Evolutionary conservation across 176 grass and related monocot species (phyloP).

Genomic region (Juncus effusus): DNA sequence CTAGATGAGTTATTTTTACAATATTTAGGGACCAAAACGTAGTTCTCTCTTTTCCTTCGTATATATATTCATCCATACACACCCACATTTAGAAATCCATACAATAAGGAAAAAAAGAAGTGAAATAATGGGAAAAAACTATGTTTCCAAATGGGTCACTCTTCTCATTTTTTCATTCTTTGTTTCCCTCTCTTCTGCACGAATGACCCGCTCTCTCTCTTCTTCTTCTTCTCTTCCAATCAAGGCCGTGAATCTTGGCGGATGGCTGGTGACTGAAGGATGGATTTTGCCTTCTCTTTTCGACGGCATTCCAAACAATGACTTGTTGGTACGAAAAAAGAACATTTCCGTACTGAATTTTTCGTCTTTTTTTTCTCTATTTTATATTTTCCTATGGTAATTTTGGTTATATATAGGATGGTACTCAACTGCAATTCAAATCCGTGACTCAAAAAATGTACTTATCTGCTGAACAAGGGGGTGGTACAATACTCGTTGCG

Average conservation of each 20-base stretch:
- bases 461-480: constrained; percentile 33
- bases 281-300: constrained; percentile 56
- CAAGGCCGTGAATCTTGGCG: constrained; percentile 46
- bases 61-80: too few species aligned
- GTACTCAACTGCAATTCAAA: constrained; percentile 40
- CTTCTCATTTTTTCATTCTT: constrained; percentile 16
- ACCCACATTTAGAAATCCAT: neutral
- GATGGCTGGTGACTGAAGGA: constrained; percentile 50
- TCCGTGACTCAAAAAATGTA: constrained; percentile 48
- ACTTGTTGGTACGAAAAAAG: constrained; percentile 35
- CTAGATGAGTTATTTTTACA: too few species aligned
- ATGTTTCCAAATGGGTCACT: neutral
- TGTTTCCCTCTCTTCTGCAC: constrained; percentile 12
- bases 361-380: neutral
- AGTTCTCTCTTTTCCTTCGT: too few species aligned
- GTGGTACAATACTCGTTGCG: constrained; percentile 40
- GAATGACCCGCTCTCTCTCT: neutral
- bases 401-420: constrained; percentile 26
- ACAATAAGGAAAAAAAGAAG: constrained; percentile 17
- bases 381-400: neutral
- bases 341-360: neutral
- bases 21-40: too few species aligned
- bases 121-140: constrained; percentile 5
- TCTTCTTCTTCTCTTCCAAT: constrained; percentile 17
- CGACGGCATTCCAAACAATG: constrained; percentile 32